Conservation (phyloP, 805 yeast genomes). For the Candida railenensis region DNA sequence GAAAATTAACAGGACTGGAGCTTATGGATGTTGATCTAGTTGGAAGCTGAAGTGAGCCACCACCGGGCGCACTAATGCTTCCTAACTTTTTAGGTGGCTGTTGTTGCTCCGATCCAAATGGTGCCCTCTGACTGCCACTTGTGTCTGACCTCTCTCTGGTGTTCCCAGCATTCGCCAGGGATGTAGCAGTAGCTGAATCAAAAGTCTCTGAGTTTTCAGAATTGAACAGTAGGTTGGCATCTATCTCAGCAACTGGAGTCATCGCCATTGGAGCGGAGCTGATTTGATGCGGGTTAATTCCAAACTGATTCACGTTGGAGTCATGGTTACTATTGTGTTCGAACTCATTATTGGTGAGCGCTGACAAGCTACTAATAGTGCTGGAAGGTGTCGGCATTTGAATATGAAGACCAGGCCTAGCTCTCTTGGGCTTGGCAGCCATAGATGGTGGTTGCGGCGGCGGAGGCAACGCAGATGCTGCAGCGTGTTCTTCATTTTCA, state of each 20-base stretch:
- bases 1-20: slow-evolving; percentile 1
- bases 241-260: slow-evolving; percentile 78
- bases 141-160: slow-evolving; percentile 4
- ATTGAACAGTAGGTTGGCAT: slow-evolving; percentile 13
- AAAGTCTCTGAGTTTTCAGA: slow-evolving; percentile 2
- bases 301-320: slow-evolving; percentile 62
- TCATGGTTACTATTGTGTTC: slow-evolving; percentile 16
- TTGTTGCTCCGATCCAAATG: slow-evolving; percentile 3
- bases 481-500: neutral
- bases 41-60: slow-evolving; percentile 6
- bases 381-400: slow-evolving; percentile 75
- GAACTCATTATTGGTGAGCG: slow-evolving; percentile 33
- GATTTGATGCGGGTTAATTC: slow-evolving; percentile 54
- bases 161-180: slow-evolving; percentile 6
- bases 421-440: slow-evolving; percentile 28
- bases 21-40: slow-evolving; percentile 2
- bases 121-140: neutral
- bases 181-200: slow-evolving; percentile 7
- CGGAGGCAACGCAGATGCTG: too few species aligned
- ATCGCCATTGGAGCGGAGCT: slow-evolving; percentile 58
- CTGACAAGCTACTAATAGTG: slow-evolving; percentile 31
- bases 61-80: slow-evolving; percentile 3
- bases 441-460: too few species aligned
- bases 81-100: slow-evolving; percentile 13
- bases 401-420: slow-evolving; percentile 58